Percentiles rank a stretch among this genome's conserved stretches.
Evolutionary conservation across 768 basidiomycete genomes (phyloP).

Genomic region (Leccinum rimulosum): DNA sequence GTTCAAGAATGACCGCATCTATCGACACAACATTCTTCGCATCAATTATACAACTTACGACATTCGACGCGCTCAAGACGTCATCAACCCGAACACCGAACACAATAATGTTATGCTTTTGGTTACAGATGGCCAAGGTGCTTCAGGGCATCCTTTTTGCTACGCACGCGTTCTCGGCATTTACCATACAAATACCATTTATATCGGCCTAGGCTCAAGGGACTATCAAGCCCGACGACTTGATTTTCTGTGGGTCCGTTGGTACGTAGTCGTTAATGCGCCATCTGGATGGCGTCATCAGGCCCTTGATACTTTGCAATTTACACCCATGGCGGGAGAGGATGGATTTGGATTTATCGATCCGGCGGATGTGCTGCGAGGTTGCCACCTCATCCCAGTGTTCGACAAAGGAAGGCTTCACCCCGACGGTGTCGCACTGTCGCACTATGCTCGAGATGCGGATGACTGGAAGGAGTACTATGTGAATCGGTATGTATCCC

Average conservation of each 20-base stretch:
- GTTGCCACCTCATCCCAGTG: background rate
- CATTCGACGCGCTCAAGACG: background rate
- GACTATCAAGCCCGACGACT: background rate
- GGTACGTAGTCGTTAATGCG: background rate
- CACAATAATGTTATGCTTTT: background rate
- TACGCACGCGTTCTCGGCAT: background rate
- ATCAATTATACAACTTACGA: background rate
- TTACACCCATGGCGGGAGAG: background rate
- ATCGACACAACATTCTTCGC: background rate
- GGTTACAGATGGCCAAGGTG: background rate
- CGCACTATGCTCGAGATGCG: background rate
- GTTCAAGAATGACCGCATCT: background rate
- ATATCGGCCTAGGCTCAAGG: background rate
- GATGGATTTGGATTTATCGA: background rate
- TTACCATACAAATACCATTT: background rate
- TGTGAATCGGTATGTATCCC: background rate
- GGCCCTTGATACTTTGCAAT: background rate
- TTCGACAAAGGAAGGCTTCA: background rate
- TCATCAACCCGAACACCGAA: background rate
- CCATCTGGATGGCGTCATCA: background rate
- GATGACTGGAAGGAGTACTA: background rate
- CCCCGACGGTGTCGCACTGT: background rate
- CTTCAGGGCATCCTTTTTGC: background rate
- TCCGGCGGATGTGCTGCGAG: background rate
- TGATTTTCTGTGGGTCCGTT: background rate